Evolutionary conservation across 1,284 basidiomycete species (phyloP), one percentile per base, ranked within the genome.

Genomic region (Ceratobasidium sp.): DNA sequence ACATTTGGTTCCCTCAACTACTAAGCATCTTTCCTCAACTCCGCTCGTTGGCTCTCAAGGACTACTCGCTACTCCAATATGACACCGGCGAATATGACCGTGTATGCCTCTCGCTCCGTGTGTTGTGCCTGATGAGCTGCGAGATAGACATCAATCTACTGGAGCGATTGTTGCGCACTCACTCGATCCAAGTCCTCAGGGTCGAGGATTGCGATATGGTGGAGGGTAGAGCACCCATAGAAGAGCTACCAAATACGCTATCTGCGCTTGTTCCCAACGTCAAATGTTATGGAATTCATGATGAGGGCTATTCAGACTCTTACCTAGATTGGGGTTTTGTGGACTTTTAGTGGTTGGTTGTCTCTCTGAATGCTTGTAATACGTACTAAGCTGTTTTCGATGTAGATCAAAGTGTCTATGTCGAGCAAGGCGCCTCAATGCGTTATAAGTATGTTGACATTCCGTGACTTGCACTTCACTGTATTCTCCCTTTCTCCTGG

Each of bases 131-230:
- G 28, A 28, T 50, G 2, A 52, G 52, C 17, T 52, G 65, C 38
- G 38, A 15, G 0, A 26, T 67, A 15, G 15, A 15, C 4, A 7
- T 52, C 13, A 26, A 38, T 15, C 13, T 12, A 23, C 15, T 46
- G 4, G n/a, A 50, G 17, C 3, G 38, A 10, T 50, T 67, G 4
- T 15, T 67, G 6, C 26, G 12, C 15, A 3, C 10, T 15, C 48
- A 38, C 65, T 50, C 48, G 2, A 26, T 67, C 50, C 46, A 67
- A n/a, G 50, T 52, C 28, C 65, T 67, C 5, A 52, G 48, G 7
- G n/a, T 67, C 10, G 4, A 9, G 1, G 26, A 38, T 15, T 54
- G 65, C 48, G 33, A 13, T n/a, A 20, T 38, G 17, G 33, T 2
- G 40, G 20, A 2, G 33, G 61, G 9, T 7, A 9, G 17, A n/a